Evolutionary conservation across 768 basidiomycete genomes (phyloP).

Genomic region (Grammothele lineata): DNA sequence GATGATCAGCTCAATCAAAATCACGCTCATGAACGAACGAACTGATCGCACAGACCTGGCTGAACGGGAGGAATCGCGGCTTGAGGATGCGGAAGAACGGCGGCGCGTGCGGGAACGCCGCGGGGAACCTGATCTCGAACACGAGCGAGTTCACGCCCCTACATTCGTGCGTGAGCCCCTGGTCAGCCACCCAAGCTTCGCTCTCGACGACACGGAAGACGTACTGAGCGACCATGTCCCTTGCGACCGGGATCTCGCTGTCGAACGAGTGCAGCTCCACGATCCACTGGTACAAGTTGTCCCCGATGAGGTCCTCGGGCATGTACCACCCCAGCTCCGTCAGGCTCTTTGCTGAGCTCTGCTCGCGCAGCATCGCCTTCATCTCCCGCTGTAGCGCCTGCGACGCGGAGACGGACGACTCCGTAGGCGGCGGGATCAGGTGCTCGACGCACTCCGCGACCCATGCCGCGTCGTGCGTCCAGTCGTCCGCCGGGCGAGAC

Average conservation of each 20-base stretch:
- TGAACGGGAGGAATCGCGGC: conserved; percentile 69
- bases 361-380: conserved; percentile 56
- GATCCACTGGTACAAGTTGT: conserved; percentile 72
- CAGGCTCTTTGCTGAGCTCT: conserved; percentile 42
- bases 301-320: conserved; percentile 57
- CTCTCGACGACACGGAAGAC: conserved; percentile 14
- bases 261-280: conserved; percentile 74
- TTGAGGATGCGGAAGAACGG: conserved; percentile 76
- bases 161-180: not conserved
- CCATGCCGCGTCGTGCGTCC: conserved; percentile 52
- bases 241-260: conserved; percentile 50
- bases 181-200: not conserved
- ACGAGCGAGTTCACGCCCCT: conserved; percentile 62
- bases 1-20: not conserved
- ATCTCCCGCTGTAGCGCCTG: conserved; percentile 61
- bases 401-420: conserved; percentile 50
- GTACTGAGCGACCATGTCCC: conserved; percentile 50
- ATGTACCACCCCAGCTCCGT: conserved; percentile 70
- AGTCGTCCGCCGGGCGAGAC: conserved; percentile 33
- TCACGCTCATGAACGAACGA: not conserved
- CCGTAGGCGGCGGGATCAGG: conserved; percentile 56
- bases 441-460: conserved; percentile 39
- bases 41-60: conserved; percentile 29
- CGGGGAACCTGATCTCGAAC: conserved; percentile 69
- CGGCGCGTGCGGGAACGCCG: conserved; percentile 61